Percentiles rank a stretch among this genome's conserved stretches.
Conservation (phyloP, 306 rosid genomes). For the Quillaja saponaria region DNA sequence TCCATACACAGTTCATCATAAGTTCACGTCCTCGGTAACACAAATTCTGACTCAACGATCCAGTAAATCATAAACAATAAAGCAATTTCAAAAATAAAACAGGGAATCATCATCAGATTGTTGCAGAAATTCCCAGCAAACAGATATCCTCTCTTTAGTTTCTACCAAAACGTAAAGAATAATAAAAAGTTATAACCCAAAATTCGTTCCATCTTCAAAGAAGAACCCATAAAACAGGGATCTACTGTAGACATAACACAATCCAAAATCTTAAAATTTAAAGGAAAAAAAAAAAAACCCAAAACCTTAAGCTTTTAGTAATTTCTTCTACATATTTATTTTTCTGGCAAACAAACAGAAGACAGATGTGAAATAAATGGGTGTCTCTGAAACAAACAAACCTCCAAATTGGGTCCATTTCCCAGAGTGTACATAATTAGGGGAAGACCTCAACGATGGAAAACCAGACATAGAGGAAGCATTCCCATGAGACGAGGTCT, state of each 20-base stretch:
- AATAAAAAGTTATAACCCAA: too few relatives aligned
- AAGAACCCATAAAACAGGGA: too few relatives aligned
- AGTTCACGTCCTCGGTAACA: not conserved
- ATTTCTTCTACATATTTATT: not conserved
- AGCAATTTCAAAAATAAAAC: not conserved
- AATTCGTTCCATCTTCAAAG: too few relatives aligned
- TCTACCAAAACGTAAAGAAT: not conserved
- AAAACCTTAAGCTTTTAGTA: not conserved
- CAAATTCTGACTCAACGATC: not conserved
- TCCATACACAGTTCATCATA: not conserved
- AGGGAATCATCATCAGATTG: not conserved
- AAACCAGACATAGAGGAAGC: slow-evolving; percentile 25
- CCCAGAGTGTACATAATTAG: slow-evolving; percentile 17
- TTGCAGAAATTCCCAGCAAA: not conserved
- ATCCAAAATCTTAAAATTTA: too few relatives aligned
- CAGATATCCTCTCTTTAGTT: not conserved
- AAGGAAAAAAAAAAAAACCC: too few relatives aligned
- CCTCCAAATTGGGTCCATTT: slow-evolving; percentile 47
- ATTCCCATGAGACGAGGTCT: slow-evolving; percentile 32
- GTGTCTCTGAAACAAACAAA: slow-evolving; percentile 3
- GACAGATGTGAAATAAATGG: too few relatives aligned
- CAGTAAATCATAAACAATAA: not conserved
- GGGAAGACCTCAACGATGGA: slow-evolving; percentile 27
- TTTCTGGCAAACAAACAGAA: not conserved
- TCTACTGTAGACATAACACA: too few relatives aligned